Evolutionary conservation across 163 green algal species (phyloP).

Genomic region (Scenedesmus sp.): DNA sequence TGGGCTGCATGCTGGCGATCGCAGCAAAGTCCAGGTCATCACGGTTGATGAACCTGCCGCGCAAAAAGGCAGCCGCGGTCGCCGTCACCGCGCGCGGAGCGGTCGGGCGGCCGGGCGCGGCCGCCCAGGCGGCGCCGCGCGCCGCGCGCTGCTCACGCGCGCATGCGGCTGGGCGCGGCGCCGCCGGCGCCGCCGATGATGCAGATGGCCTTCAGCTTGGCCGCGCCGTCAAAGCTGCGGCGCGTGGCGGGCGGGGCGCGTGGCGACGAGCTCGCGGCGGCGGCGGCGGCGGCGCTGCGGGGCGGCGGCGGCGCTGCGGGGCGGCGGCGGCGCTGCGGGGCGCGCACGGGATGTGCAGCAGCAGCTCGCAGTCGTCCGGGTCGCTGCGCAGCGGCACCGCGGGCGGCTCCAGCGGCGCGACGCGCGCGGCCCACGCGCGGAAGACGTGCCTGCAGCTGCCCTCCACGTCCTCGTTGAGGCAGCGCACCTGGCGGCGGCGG

Average conservation of each 20-base stretch:
- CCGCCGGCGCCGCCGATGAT: conserved; percentile 68
- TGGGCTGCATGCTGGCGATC: conserved; percentile 62
- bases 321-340: no score
- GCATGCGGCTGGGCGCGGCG: conserved; percentile 62
- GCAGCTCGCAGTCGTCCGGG: conserved; percentile 90
- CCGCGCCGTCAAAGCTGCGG: conserved; percentile 69
- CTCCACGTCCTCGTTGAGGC: conserved; percentile 81
- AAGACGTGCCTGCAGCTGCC: conserved; percentile 66
- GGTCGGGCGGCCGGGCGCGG: no score
- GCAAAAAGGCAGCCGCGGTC: neutral
- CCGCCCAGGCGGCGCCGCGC: no score
- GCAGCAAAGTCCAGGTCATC: conserved; percentile 89
- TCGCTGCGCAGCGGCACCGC: conserved; percentile 80
- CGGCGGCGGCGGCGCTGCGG: no score
- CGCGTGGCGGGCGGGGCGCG: neutral
- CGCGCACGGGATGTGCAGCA: conserved; percentile 88
- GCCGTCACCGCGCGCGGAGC: neutral
- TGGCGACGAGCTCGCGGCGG: no score
- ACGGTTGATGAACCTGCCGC: conserved; percentile 77
- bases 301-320: no score
- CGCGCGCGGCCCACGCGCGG: conserved; percentile 76
- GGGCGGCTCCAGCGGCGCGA: conserved; percentile 48
- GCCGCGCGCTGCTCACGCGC: conserved; percentile 49
- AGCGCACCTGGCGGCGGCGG: conserved; percentile 68
- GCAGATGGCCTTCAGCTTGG: conserved; percentile 75